phyloP scores from a whole-genome alignment of 1,139 yeast genomes.

The Sugiyamaella castrensis region DNA sequence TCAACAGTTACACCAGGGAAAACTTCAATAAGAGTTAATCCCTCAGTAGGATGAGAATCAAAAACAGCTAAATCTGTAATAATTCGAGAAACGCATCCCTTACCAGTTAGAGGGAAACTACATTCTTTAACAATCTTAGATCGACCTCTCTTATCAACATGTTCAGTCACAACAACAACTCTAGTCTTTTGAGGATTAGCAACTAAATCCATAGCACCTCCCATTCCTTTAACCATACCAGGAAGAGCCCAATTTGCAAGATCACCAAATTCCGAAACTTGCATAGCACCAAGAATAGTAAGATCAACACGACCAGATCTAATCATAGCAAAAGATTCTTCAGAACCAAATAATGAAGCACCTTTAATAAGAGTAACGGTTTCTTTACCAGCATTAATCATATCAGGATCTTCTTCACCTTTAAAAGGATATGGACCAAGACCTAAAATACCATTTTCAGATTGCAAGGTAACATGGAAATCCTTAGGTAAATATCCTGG shows the following conservation, averaged over 20 bases:
- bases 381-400: constrained; percentile 53
- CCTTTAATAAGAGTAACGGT: constrained; percentile 48
- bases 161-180: constrained; percentile 52
- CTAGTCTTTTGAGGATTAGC: constrained; percentile 47
- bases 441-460: constrained; percentile 51
- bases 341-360: constrained; percentile 50
- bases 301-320: constrained; percentile 48
- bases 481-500: constrained; percentile 44
- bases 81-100: constrained; percentile 45
- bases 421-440: constrained; percentile 48
- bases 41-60: constrained; percentile 42
- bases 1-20: constrained; percentile 43
- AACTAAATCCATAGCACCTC: constrained; percentile 57
- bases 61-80: constrained; percentile 52
- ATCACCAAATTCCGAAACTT: constrained; percentile 48
- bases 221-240: constrained; percentile 52
- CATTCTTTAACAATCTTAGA: constrained; percentile 48
- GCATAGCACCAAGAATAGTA: constrained; percentile 50
- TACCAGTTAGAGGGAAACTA: constrained; percentile 49
- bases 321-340: constrained; percentile 51
- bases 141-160: constrained; percentile 47
- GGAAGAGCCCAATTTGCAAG: constrained; percentile 55
- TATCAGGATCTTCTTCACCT: constrained; percentile 48
- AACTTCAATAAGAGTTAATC: constrained; percentile 44
- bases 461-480: constrained; percentile 44